phyloP scores from a whole-genome alignment of 768 basidiomycete species.

The Tricholoma flavovirens region DNA sequence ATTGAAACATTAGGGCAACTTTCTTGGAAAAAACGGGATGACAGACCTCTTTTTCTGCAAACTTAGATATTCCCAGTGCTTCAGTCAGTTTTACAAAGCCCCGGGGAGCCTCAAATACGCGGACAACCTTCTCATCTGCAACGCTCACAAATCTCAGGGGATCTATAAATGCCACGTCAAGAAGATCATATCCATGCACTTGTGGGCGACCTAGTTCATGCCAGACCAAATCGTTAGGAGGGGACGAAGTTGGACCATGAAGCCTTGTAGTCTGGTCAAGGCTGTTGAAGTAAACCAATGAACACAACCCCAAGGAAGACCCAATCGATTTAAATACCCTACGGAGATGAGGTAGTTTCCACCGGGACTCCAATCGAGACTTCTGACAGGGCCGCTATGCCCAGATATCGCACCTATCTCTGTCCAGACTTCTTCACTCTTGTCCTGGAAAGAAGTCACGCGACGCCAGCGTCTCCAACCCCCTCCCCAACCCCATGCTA shows the following conservation, averaged over 20 bases:
- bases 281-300: slow-evolving; percentile 32
- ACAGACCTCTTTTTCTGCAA: slow-evolving; percentile 48
- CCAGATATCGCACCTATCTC: slow-evolving; percentile 81
- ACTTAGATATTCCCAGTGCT: slow-evolving; percentile 40
- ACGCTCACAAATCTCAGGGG: slow-evolving; percentile 80
- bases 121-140: slow-evolving; percentile 93
- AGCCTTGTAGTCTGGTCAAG: slow-evolving; percentile 90
- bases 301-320: not conserved
- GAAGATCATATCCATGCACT: slow-evolving; percentile 92
- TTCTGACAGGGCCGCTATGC: slow-evolving; percentile 74
- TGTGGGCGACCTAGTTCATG: slow-evolving; percentile 91
- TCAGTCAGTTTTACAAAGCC: slow-evolving; percentile 68
- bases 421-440: slow-evolving; percentile 51
- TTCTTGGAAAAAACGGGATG: not conserved
- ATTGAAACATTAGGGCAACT: not conserved
- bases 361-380: slow-evolving; percentile 80
- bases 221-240: slow-evolving; percentile 40
- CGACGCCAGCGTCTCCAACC: slow-evolving; percentile 87
- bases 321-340: slow-evolving; percentile 45
- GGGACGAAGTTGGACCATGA: slow-evolving; percentile 52
- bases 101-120: slow-evolving; percentile 88
- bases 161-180: slow-evolving; percentile 72
- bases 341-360: slow-evolving; percentile 85
- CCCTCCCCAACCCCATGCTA: slow-evolving; percentile 93
- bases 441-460: slow-evolving; percentile 12